Evolutionary conservation across 1,139 yeast species (phyloP), one percentile per base, ranked within the genome.

Genomic region (Saccharomyces uvarum): DNA sequence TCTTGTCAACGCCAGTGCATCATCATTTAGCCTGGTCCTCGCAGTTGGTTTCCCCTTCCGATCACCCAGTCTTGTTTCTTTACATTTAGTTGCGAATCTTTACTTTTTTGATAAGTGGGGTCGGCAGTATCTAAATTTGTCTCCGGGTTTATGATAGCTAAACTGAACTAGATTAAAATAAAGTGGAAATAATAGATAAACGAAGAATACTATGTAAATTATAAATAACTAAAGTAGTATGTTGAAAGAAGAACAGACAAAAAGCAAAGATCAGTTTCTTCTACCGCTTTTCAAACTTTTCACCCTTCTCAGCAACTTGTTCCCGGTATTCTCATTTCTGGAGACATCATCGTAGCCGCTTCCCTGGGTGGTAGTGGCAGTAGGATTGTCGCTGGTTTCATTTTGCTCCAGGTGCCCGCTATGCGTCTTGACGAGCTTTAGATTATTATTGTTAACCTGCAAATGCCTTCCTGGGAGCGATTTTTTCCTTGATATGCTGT

Each of bases 231-330:
- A 9, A 16, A 16, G 13, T 38, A 38, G 19, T 38, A 16, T 16
- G 11, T 38, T 6, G 44, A 16, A 11, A 9, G 5, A 38, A 38
- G 13, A 38, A 9, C 5, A 5, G 21, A 16, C 13, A 16, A 38
- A 33, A 38, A 38, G 24, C 44, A 38, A 3, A 4, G 21, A 38
- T 38, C 13, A 38, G 13, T n/a, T 14, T 28, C 55, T 66, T 56
- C 70, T 65, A 24, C 84, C 80, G 52, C 84, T 89, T 71, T 83
- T 85, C 72, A 88, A 78, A 74, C 91, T 85, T 74, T 84, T 86
- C 51, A 88, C 95, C 68, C 95, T 81, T 65, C 86, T 80, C 63
- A 88, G 75, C 61, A 88, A 75, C 2, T 87, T 74, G 56, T 66
- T 68, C 0, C 69, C 67, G 19, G 72, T 67, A 4, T 50, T 41